These are phyloP conservation scores for Aspergillus awamori DNA, from an alignment of 2,329 filamentous ascomycete species.

Conservation along the genomic window DNA sequence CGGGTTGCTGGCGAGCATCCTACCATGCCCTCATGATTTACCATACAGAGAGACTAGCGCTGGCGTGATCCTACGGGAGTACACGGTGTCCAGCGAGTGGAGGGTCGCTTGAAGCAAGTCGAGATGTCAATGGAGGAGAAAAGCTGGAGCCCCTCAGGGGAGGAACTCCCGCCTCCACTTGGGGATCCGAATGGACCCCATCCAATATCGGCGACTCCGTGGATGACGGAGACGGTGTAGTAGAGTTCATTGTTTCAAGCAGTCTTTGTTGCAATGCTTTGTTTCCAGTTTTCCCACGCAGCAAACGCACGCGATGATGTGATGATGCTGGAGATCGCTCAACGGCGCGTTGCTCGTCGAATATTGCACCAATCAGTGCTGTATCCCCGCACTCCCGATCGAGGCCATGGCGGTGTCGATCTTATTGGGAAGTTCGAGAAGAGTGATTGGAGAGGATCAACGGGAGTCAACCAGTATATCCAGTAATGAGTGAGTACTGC, in stretches of 20 bases:
- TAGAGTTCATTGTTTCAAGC: not conserved
- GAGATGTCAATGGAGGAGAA: not conserved
- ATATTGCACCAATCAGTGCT: conserved; percentile 33
- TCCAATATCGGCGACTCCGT: not conserved
- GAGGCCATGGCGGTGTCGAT: conserved; percentile 33
- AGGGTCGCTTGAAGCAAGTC: not conserved
- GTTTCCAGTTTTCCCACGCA: not conserved
- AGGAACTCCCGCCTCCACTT: not conserved
- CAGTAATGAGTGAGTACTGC: too few relatives aligned
- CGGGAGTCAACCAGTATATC: too few relatives aligned
- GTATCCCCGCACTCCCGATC: conserved; percentile 27
- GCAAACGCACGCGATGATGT: not conserved
- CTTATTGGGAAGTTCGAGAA: conserved; percentile 8
- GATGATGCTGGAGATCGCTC: not conserved
- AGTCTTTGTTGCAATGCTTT: not conserved
- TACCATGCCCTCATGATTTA: conserved; percentile 21
- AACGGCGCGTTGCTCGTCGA: conserved; percentile 24
- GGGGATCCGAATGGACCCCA: not conserved
- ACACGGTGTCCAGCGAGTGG: conserved; percentile 1
- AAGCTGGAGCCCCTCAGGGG: not conserved
- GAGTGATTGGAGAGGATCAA: too few relatives aligned
- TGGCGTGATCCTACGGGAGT: conserved; percentile 1
- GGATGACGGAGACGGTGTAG: too few relatives aligned
- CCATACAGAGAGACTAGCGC: conserved; percentile 22
- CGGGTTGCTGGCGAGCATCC: conserved; percentile 2